These are phyloP conservation scores for Phytophthora sp. DNA, from an alignment of 352 stramenopile species.

Conservation along the genomic window DNA sequence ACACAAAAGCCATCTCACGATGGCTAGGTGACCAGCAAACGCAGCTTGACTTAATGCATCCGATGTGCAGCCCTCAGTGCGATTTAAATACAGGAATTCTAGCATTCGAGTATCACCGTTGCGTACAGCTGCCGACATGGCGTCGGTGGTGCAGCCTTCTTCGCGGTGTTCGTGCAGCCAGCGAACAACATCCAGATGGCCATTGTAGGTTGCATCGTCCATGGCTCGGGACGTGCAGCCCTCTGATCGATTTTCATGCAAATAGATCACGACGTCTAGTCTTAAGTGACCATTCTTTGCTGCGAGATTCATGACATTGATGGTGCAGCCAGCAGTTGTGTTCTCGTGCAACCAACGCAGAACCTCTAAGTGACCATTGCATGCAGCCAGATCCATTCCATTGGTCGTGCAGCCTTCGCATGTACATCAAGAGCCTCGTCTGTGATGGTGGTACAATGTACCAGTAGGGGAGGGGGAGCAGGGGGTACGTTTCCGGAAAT, in stretches of 20 bases:
- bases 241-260: conserved; percentile 43
- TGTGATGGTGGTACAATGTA: no score
- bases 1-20: conserved; percentile 38
- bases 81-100: conserved; percentile 32
- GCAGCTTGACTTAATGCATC: conserved; percentile 32
- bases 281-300: conserved; percentile 41
- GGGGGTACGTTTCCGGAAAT: conserved; percentile 16
- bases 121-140: conserved; percentile 50
- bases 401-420: conserved; percentile 44
- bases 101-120: conserved; percentile 48
- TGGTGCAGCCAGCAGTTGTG: conserved; percentile 42
- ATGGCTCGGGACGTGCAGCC: conserved; percentile 52
- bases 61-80: conserved; percentile 31
- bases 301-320: conserved; percentile 46
- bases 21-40: conserved; percentile 40
- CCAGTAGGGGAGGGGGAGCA: no score
- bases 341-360: conserved; percentile 52
- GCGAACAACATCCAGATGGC: conserved; percentile 40
- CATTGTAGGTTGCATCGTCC: conserved; percentile 51
- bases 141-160: conserved; percentile 48
- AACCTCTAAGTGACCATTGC: conserved; percentile 49
- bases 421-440: no score
- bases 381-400: conserved; percentile 53
- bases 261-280: conserved; percentile 42
- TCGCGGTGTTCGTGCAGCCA: conserved; percentile 47